Base-by-base conservation (phyloP, 2,329 filamentous ascomycete species). In the Ophiocordyceps robertsii region DNA sequence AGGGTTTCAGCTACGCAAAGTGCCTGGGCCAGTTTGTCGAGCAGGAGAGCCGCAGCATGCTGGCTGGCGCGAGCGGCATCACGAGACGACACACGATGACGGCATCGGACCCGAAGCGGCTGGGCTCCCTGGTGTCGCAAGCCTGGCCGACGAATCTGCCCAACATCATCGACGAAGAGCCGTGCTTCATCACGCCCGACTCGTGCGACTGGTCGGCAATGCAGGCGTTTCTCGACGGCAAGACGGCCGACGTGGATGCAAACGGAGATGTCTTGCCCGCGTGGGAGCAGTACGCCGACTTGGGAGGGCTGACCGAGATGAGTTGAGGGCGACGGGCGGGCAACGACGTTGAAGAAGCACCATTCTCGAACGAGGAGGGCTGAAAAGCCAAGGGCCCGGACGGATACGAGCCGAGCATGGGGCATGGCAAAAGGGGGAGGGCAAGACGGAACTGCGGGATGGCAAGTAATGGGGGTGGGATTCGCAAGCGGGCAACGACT, bases 251-350 rank as follows among this genome's bases (percentile, higher is more conserved):
- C 6, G 44, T 43, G 19, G 46, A 46, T 40, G 29, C 43, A 10
- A 51, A 53, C 17, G 51, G 51, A 29, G 49, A 53, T 17, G 51
- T 50, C 29, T 51, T 59, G 43, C 56, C 62, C 4, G 61, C 61
- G 5, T 72, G 66, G 67, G 67, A 66, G 47, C 65, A 69, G 51
- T 71, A 67, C 46, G 57, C 60, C 27, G 65, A 68, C 12, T 51
- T 72, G 4, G 68, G 68, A 30, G 68, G 68, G 0, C 49, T 70
- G 38, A 70, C 61, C 2, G 60, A 63, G 45, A 54, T 61, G 49
- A 51, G 51, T 37, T 63, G 41, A 27, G 27, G 38, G 5, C n/a
- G 14, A 17, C 5, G 33, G 9, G 14, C 9, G 13, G n/a, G 16
- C 4, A 2, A 19, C 3, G 13, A 17, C 17, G 4, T 10, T 3